Evolutionary conservation across 192 early-diverging fungal species (phyloP).

Genomic region (Backusella sp.): DNA sequence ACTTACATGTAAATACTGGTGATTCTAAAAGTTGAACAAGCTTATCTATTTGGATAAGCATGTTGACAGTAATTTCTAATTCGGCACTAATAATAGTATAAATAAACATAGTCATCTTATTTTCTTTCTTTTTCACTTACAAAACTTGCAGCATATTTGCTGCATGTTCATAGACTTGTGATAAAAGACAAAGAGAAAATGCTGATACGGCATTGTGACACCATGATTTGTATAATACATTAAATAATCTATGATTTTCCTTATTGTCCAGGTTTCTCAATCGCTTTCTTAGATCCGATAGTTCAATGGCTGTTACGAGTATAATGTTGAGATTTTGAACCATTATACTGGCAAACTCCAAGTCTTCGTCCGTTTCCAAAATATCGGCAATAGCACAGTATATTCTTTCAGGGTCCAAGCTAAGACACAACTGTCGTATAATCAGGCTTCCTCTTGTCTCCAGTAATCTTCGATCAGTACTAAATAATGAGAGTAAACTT

Average conservation of each 20-base stretch:
- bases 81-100: slow-evolving; percentile 59
- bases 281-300: slow-evolving; percentile 74
- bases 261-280: slow-evolving; percentile 76
- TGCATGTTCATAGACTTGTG: slow-evolving; percentile 96
- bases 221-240: slow-evolving; percentile 89
- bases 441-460: slow-evolving; percentile 91
- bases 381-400: slow-evolving; percentile 87
- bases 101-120: neutral
- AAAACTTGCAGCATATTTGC: slow-evolving; percentile 79
- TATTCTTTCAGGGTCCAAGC: slow-evolving; percentile 88
- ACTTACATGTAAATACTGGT: slow-evolving; percentile 91
- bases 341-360: slow-evolving; percentile 97
- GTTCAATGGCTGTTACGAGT: slow-evolving; percentile 91
- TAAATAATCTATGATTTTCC: slow-evolving; percentile 74
- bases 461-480: slow-evolving; percentile 80
- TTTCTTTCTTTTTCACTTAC: slow-evolving; percentile 37
- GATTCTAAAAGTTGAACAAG: slow-evolving; percentile 97
- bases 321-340: slow-evolving; percentile 98
- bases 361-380: slow-evolving; percentile 82
- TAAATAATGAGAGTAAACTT: slow-evolving; percentile 89
- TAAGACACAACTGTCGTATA: slow-evolving; percentile 89
- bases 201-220: slow-evolving; percentile 95
- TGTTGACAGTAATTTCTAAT: slow-evolving; percentile 90
- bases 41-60: slow-evolving; percentile 97
- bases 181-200: slow-evolving; percentile 90